Evolutionary conservation across 441 rosid species (phyloP).

Genomic region (Gossypium aridum): DNA sequence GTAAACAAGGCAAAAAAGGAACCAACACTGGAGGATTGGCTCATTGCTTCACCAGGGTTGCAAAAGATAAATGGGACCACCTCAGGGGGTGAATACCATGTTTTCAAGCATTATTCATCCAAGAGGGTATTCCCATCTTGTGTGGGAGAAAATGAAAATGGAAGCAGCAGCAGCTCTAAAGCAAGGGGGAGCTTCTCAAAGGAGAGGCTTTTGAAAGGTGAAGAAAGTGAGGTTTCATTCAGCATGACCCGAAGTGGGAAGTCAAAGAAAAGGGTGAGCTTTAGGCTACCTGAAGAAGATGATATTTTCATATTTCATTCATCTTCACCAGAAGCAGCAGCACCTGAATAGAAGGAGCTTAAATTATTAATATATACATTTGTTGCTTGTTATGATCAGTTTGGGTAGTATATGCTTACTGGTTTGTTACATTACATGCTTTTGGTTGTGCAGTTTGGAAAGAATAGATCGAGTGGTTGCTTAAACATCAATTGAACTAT

Average conservation of each 20-base stretch:
- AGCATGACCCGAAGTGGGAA: constrained; percentile 17
- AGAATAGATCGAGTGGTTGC: background rate
- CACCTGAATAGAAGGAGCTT: background rate
- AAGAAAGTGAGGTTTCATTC: background rate
- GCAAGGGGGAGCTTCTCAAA: constrained; percentile 12
- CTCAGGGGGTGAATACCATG: constrained; percentile 18
- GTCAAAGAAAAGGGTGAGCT: constrained; percentile 36
- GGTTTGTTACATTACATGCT: background rate
- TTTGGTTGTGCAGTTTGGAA: background rate
- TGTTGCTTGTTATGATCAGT: background rate
- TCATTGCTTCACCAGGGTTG: constrained; percentile 23
- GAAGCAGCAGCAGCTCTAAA: background rate
- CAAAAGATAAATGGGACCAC: background rate
- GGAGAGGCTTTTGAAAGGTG: constrained; percentile 8
- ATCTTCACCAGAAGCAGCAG: constrained; percentile 5
- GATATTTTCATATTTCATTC: constrained; percentile 29
- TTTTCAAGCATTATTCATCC: constrained; percentile 12
- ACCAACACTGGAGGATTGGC: constrained; percentile 27
- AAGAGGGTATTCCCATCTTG: constrained; percentile 22
- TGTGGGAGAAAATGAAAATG: background rate
- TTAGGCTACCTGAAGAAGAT: constrained; percentile 33
- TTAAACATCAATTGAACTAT: background rate
- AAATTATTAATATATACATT: background rate
- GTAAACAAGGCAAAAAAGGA: background rate
- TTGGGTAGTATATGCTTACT: background rate